Evolutionary conservation across 352 stramenopile genomes (phyloP).

Genomic region (Ophiocytium majus): DNA sequence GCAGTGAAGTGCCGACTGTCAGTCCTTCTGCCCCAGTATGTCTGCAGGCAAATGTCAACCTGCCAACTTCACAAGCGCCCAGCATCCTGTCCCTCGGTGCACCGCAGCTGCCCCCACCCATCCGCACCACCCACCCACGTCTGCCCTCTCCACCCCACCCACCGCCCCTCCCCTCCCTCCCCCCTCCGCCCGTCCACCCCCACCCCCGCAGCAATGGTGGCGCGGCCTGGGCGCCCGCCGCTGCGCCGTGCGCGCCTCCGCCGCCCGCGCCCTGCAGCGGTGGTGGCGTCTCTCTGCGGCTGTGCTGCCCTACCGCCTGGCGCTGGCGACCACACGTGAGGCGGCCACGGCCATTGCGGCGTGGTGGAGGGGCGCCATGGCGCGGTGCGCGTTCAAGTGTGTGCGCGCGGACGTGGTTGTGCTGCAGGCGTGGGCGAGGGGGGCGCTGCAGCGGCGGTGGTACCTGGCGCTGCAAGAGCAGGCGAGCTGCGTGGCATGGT

Average conservation of each 20-base stretch:
- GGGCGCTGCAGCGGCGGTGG: conserved; percentile 29
- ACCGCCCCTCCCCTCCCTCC: too few species aligned
- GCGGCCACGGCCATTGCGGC: not conserved
- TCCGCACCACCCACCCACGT: too few species aligned
- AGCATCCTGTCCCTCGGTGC: too few species aligned
- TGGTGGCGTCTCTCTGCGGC: not conserved
- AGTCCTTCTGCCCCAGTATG: too few species aligned
- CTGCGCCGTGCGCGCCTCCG: not conserved
- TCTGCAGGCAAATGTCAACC: too few species aligned
- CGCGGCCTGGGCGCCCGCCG: not conserved
- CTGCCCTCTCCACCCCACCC: too few species aligned
- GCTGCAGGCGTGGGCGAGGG: conserved; percentile 29
- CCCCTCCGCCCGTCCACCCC: too few species aligned
- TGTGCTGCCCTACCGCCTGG: not conserved
- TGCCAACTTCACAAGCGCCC: too few species aligned
- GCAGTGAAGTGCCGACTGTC: too few species aligned
- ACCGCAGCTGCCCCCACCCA: too few species aligned
- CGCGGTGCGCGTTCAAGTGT: not conserved
- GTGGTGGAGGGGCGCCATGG: not conserved
- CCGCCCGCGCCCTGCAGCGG: not conserved
- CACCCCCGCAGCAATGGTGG: not conserved
- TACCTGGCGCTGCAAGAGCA: conserved; percentile 33
- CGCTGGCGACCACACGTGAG: not conserved
- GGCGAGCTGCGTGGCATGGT: not conserved
- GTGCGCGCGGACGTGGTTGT: not conserved